Evolutionary conservation across 257 asterid species (phyloP).

Genomic region (Lantana camara): DNA sequence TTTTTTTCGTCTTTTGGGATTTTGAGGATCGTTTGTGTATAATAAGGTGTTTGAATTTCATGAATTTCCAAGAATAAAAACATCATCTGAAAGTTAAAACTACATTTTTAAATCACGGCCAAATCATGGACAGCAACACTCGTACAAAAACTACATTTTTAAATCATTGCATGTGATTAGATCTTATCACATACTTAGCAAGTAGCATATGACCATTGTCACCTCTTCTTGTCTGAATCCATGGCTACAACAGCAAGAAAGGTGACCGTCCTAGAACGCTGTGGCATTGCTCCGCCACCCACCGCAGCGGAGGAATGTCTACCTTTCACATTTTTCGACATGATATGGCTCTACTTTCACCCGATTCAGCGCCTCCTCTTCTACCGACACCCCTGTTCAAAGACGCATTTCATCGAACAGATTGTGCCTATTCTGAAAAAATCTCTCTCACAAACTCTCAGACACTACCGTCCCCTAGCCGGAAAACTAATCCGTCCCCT

Average conservation of each 20-base stretch:
- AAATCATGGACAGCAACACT: too few species aligned
- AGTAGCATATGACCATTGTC: too few species aligned
- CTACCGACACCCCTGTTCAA: conserved; percentile 42
- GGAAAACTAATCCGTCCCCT: conserved; percentile 32
- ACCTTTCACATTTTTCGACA: conserved; percentile 44
- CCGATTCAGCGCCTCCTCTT: conserved; percentile 48
- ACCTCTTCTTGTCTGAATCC: not conserved
- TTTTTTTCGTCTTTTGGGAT: too few species aligned
- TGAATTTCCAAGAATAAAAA: too few species aligned
- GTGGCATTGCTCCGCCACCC: conserved; percentile 19
- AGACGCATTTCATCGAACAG: conserved; percentile 32
- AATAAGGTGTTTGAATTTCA: too few species aligned
- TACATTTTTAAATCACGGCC: too few species aligned
- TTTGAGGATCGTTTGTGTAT: too few species aligned
- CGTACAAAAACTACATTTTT: too few species aligned
- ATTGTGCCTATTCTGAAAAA: conserved; percentile 37
- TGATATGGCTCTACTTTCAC: conserved; percentile 41
- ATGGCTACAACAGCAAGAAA: conserved; percentile 8
- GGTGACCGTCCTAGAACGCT: conserved; percentile 21
- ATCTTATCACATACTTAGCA: too few species aligned
- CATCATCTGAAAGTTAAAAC: too few species aligned
- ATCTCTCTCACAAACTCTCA: conserved; percentile 50
- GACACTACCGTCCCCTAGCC: conserved; percentile 40
- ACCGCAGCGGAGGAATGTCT: conserved; percentile 29
- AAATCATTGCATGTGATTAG: too few species aligned